phyloP scores from a whole-genome alignment of 208 protist genomes.

The Trichomonas tenax region DNA sequence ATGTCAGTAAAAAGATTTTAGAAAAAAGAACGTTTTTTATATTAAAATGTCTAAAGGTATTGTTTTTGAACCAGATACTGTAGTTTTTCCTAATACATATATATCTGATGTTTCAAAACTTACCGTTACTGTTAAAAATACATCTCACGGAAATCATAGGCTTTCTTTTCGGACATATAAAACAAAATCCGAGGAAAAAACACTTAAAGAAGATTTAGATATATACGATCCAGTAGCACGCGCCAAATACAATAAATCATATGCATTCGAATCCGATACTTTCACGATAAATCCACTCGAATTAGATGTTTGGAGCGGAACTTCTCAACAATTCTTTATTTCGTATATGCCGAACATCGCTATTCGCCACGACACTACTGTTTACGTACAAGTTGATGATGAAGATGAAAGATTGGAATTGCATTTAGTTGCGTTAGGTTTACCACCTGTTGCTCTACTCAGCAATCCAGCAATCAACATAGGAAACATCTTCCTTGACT shows the following conservation, averaged over 20 bases:
- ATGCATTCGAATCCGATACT: not conserved
- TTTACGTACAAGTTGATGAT: not conserved
- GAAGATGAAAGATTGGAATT: not conserved
- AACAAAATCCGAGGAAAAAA: not conserved
- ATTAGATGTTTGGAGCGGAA: not conserved
- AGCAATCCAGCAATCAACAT: not conserved
- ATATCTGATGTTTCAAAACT: not conserved
- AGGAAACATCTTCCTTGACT: not conserved
- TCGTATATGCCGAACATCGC: not conserved
- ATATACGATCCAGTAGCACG: not conserved
- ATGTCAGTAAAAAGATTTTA: too few relatives aligned
- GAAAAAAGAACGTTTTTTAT: not conserved
- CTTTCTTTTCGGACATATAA: not conserved
- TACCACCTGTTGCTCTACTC: not conserved
- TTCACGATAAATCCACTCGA: not conserved
- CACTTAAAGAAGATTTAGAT: not conserved
- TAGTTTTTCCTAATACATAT: slow-evolving; percentile 4
- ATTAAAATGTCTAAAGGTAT: not conserved
- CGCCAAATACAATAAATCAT: not conserved
- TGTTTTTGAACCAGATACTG: not conserved
- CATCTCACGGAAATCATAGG: not conserved
- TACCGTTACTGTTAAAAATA: not conserved
- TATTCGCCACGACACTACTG: not conserved
- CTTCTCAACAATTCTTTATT: not conserved
- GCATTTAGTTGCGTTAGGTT: not conserved